Percentiles rank a stretch among this genome's conserved stretches.
Conservation (phyloP, 192 early-diverging fungal species). For the Rhizoclosmatium sp. region DNA sequence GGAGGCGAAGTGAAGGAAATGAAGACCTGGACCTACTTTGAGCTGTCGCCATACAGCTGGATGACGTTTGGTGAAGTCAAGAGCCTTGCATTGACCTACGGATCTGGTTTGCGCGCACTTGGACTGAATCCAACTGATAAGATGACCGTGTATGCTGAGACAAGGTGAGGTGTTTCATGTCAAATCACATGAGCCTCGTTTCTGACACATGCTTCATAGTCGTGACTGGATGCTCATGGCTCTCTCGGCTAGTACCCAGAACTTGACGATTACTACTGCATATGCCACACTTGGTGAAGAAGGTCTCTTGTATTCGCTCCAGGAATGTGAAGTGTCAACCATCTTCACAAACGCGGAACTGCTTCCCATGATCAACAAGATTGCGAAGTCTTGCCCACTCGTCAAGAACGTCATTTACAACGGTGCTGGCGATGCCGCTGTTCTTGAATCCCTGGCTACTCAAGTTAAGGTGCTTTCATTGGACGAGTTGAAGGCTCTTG, state of each 20-base stretch:
- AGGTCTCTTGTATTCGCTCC: conserved; percentile 83
- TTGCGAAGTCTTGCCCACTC: conserved; percentile 63
- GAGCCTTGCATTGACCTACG: conserved; percentile 62
- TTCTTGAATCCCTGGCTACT: conserved; percentile 4
- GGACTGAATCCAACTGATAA: conserved; percentile 54
- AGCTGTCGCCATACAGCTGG: conserved; percentile 80
- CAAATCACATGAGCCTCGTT: not conserved
- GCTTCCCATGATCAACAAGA: conserved; percentile 67
- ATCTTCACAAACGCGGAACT: conserved; percentile 80
- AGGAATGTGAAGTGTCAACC: conserved; percentile 75
- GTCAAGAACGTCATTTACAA: conserved; percentile 76
- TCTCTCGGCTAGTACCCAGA: conserved; percentile 71
- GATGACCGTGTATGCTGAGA: conserved; percentile 52
- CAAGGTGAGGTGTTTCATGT: conserved; percentile 18
- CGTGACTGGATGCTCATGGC: conserved; percentile 68
- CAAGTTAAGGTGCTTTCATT: conserved; percentile 45
- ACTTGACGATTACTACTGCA: conserved; percentile 80
- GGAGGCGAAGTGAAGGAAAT: conserved; percentile 61
- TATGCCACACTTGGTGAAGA: conserved; percentile 80
- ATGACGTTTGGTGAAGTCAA: conserved; percentile 75
- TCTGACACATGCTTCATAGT: not conserved
- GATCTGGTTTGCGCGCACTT: conserved; percentile 76
- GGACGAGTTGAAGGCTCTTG: conserved; percentile 76
- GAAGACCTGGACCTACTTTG: conserved; percentile 80
- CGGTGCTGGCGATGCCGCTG: conserved; percentile 56